Evolutionary conservation across 2,329 filamentous ascomycete genomes (phyloP).

Genomic region (Aureobasidium vineae): DNA sequence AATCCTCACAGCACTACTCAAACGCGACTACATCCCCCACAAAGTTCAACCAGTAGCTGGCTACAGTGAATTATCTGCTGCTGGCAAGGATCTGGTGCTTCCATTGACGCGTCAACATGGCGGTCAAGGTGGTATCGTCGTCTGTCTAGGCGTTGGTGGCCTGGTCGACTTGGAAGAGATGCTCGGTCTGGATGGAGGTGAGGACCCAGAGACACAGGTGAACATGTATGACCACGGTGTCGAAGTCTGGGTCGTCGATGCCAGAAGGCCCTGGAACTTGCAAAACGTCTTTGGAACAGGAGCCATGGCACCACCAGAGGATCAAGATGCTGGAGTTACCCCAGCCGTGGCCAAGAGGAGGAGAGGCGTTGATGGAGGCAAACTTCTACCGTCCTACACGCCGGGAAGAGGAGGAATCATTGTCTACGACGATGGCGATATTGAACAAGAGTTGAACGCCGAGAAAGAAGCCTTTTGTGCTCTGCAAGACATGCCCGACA

Average conservation of each 20-base stretch:
- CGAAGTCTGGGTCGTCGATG: conserved; percentile 92
- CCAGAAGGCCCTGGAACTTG: conserved; percentile 90
- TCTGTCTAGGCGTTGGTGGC: conserved; percentile 90
- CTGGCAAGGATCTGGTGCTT: conserved; percentile 72
- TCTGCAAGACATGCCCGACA: conserved; percentile 85
- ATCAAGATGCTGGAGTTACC: conserved; percentile 27
- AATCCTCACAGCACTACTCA: conserved; percentile 88
- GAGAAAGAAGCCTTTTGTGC: conserved; percentile 82
- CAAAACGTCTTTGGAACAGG: conserved; percentile 74
- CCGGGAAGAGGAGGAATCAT: conserved; percentile 83
- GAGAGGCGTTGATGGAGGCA: conserved; percentile 68
- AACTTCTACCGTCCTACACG: conserved; percentile 68
- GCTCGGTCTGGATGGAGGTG: conserved; percentile 64
- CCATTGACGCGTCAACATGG: conserved; percentile 85
- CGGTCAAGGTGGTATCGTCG: conserved; percentile 81
- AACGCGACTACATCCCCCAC: conserved; percentile 95
- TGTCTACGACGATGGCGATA: conserved; percentile 94
- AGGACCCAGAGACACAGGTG: conserved; percentile 40
- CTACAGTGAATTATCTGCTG: conserved; percentile 82
- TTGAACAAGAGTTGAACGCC: conserved; percentile 71
- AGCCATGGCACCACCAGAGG: conserved; percentile 38
- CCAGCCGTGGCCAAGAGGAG: conserved; percentile 50
- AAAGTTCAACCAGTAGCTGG: conserved; percentile 95
- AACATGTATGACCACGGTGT: conserved; percentile 67
- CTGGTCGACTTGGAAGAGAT: conserved; percentile 82